Percentiles rank a stretch among this genome's conserved stretches.
Evolutionary conservation across 139 green algal species (phyloP).

Genomic region (Picochlorum sp.): DNA sequence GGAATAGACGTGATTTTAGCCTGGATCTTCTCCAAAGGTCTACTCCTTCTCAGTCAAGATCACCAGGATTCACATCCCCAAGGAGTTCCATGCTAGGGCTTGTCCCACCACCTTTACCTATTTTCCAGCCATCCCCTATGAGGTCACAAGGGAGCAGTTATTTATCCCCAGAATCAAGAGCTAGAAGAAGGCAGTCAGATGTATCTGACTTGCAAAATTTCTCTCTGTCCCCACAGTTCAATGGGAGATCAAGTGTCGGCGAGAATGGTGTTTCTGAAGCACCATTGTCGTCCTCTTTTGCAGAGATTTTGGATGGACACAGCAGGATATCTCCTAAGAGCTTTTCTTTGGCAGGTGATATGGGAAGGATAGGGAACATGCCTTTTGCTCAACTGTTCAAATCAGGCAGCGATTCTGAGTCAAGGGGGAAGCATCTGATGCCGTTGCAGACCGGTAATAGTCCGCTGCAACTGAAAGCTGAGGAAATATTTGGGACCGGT

Average conservation of each 20-base stretch:
- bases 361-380: too few species aligned
- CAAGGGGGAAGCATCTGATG: too few species aligned
- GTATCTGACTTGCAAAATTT: not conserved
- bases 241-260: too few species aligned
- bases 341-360: too few species aligned
- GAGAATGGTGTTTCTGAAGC: not conserved
- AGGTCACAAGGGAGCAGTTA: slow-evolving; percentile 1
- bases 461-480: too few species aligned
- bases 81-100: not conserved
- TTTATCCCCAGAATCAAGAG: not conserved
- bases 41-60: not conserved
- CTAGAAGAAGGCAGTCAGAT: not conserved
- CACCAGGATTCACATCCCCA: too few species aligned
- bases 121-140: slow-evolving; percentile 9
- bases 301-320: slow-evolving; percentile 9
- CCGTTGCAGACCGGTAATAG: too few species aligned
- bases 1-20: not conserved
- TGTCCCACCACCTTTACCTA: not conserved
- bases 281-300: slow-evolving; percentile 13
- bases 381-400: too few species aligned
- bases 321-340: not conserved
- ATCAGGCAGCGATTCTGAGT: too few species aligned
- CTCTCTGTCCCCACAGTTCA: not conserved
- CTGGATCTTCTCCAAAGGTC: not conserved
- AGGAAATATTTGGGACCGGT: too few species aligned